phyloP scores from a whole-genome alignment of 169 alveolate species.

The Plasmodium ovale region DNA sequence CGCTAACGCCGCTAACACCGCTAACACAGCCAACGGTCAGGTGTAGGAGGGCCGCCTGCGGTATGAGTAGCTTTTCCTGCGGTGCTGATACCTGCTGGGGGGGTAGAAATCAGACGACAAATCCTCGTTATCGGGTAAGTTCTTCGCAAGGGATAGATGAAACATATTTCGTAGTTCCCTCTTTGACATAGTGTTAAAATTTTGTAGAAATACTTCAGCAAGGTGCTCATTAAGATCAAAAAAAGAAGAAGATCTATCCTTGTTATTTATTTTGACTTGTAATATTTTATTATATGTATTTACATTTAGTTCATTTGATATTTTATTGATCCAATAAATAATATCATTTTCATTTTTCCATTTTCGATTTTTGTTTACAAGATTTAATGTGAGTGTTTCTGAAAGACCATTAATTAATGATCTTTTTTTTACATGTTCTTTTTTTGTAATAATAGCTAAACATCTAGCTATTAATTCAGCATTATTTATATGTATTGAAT shows the following conservation, averaged over 20 bases:
- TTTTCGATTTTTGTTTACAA: constrained; percentile 51
- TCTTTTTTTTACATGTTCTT: constrained; percentile 57
- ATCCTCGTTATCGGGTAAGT: constrained; percentile 15
- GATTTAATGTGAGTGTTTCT: constrained; percentile 38
- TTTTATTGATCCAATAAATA: constrained; percentile 61
- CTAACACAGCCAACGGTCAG: not conserved
- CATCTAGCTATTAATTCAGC: constrained; percentile 59
- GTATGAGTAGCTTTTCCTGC: constrained; percentile 24
- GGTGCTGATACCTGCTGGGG: constrained; percentile 17
- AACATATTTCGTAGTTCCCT: constrained; percentile 28
- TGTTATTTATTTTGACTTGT: constrained; percentile 52
- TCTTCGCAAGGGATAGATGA: constrained; percentile 38
- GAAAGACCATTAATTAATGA: constrained; percentile 56
- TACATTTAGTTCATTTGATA: constrained; percentile 57
- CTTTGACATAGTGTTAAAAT: constrained; percentile 65
- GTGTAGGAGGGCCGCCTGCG: constrained; percentile 32
- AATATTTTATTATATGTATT: constrained; percentile 54
- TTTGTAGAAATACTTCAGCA: constrained; percentile 41
- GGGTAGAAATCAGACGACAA: constrained; percentile 15
- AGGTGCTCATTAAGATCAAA: constrained; percentile 63
- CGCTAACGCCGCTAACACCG: too few species aligned
- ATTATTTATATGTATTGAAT: constrained; percentile 9
- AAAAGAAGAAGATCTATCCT: constrained; percentile 47
- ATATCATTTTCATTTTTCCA: constrained; percentile 54
- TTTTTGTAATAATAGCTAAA: constrained; percentile 43